phyloP scores from a whole-genome alignment of 1,284 basidiomycete genomes.

The Apiotrichum gracile region DNA sequence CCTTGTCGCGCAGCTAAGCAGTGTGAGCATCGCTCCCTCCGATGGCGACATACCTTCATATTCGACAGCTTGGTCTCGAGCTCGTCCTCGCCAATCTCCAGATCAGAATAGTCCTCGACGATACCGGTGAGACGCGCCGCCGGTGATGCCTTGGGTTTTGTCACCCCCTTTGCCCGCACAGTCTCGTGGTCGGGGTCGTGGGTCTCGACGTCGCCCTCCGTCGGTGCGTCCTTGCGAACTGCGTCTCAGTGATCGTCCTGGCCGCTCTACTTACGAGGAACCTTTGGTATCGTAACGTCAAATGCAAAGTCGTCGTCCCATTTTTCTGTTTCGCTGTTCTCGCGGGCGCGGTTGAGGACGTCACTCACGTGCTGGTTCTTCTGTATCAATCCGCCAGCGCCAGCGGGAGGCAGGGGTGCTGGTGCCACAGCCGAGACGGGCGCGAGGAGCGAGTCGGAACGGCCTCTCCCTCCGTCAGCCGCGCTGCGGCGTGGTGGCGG shows the following conservation, averaged over 20 bases:
- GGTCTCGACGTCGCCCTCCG: constrained; percentile 5
- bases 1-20: constrained; percentile 55
- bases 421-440: constrained; percentile 9
- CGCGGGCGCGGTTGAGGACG: constrained; percentile 32
- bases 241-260: not conserved
- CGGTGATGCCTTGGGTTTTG: constrained; percentile 1
- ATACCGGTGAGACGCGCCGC: not conserved
- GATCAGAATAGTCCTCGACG: constrained; percentile 79
- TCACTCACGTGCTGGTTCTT: constrained; percentile 68
- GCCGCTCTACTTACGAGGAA: constrained; percentile 16
- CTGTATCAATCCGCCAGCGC: constrained; percentile 24
- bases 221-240: not conserved
- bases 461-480: not conserved
- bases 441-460: constrained; percentile 1
- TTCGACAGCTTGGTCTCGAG: constrained; percentile 82
- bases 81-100: constrained; percentile 72
- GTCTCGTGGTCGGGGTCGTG: constrained; percentile 33
- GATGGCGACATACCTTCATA: constrained; percentile 58
- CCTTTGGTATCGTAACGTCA: constrained; percentile 55
- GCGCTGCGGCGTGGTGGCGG: not conserved
- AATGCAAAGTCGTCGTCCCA: constrained; percentile 95
- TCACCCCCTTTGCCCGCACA: constrained; percentile 18
- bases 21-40: not conserved
- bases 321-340: constrained; percentile 26
- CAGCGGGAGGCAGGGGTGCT: not conserved